Evolutionary conservation across 139 green algal species (phyloP).

Genomic region (Microglena sp.): DNA sequence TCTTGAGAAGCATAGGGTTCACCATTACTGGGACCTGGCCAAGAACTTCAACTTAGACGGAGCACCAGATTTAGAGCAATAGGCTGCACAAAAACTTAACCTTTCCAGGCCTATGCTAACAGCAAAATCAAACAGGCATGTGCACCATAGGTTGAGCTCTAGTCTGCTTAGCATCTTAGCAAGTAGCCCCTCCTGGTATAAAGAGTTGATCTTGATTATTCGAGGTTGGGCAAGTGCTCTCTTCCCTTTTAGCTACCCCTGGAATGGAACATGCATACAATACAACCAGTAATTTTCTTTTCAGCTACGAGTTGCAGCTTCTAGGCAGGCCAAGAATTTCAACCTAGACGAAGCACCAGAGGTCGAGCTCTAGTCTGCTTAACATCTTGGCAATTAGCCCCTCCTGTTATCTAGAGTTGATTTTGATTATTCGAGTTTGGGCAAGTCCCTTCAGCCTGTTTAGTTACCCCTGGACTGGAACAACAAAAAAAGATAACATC

Average conservation of each 20-base stretch:
- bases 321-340: slow-evolving; percentile 43
- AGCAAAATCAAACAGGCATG: background rate
- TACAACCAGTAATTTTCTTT: too few species aligned
- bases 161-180: too few species aligned
- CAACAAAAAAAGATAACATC: too few species aligned
- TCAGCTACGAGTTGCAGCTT: too few species aligned
- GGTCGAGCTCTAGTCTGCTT: background rate
- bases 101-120: background rate
- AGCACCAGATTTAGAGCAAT: slow-evolving; percentile 5
- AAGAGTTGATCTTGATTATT: background rate
- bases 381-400: background rate
- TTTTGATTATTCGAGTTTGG: too few species aligned
- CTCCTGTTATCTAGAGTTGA: background rate
- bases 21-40: slow-evolving; percentile 81
- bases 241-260: slow-evolving; percentile 32
- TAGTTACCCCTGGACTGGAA: too few species aligned
- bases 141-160: too few species aligned
- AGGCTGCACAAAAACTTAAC: background rate
- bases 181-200: background rate
- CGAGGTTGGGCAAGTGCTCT: too few species aligned
- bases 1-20: slow-evolving; percentile 47
- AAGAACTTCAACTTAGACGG: slow-evolving; percentile 30
- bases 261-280: slow-evolving; percentile 82
- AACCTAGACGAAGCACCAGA: slow-evolving; percentile 24
- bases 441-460: too few species aligned